Percentiles rank a stretch among this genome's conserved stretches.
These are phyloP conservation scores for Eucalyptus tenuipes DNA, from an alignment of 345 rosid genomes.

Conservation along the genomic window DNA sequence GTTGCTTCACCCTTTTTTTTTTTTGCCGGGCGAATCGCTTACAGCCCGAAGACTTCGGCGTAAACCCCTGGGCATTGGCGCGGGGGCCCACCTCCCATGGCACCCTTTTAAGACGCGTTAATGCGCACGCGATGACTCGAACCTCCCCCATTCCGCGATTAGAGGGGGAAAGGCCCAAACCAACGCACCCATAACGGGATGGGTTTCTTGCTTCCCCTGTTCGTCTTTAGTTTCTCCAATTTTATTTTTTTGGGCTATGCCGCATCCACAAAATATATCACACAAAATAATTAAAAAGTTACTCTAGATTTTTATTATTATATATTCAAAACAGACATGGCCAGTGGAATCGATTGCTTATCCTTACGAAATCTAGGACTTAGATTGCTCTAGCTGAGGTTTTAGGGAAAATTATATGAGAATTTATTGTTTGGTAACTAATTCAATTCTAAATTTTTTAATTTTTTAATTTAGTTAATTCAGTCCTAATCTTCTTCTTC, in stretches of 20 bases:
- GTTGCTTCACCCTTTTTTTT: no score
- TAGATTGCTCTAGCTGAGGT: not conserved
- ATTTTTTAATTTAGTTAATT: rapidly evolving
- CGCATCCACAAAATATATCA: not conserved
- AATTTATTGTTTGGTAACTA: not conserved
- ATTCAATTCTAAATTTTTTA: rapidly evolving
- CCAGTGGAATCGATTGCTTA: not conserved
- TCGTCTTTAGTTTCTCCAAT: not conserved
- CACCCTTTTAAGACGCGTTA: no score
- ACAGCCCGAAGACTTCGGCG: no score
- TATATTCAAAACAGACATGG: not conserved
- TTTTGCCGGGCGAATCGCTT: no score
- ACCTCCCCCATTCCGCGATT: no score
- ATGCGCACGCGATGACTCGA: no score
- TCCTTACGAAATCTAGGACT: not conserved
- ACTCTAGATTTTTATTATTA: not conserved
- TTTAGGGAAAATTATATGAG: not conserved
- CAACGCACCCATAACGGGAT: no score
- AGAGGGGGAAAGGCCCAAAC: no score
- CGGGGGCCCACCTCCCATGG: no score
- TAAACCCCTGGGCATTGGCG: no score
- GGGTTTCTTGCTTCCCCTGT: not conserved
- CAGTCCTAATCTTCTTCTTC: rapidly evolving
- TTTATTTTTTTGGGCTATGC: not conserved
- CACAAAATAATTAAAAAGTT: not conserved